Base-by-base conservation (phyloP, 129 eudicot species). In the Ambrosia artemisiifolia region DNA sequence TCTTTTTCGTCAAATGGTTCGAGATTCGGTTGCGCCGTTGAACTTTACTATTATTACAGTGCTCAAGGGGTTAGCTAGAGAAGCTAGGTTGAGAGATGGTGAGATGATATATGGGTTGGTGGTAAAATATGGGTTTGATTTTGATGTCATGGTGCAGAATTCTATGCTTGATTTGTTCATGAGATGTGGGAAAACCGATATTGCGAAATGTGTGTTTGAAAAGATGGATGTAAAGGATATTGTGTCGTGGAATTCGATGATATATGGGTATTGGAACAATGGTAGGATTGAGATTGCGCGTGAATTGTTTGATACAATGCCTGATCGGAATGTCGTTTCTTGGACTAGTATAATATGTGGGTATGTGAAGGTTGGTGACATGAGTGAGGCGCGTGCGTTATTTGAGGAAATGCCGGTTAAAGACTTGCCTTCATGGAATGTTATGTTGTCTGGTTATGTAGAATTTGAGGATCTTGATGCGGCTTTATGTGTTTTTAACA, bases 231-330 rank as follows among this genome's bases (percentile, higher is more conserved):
- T 75, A 30, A 82, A 57, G 65, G 90, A 85, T 72, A 57, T 69
- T 3, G 86, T 85, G 71, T 75, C 90, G 6, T 85, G 89, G 89
- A 85, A 85, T 72, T 71, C 82, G 1, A 79, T 82, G 89, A 72
- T 85, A 67, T 79, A 62, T 35, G 86, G 89, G 49, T 82, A 70
- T 63, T 81, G 85, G 30, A 82, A 64, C 73, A 75, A 78, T 24
- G 80, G 80, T 38, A 75, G 57, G 57, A 44, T 70, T 7, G 83
- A 84, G 13, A 38, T 63, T 38, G 85, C 88, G 0, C 88, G 83
- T 46, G 73, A 84, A 42, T 43, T 84, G 18, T 84, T 84, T 28
- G 30, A 51, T 75, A 14, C 3, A 5, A 85, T 85, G 89, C 63
- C 77, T 6, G 84, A 85, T 14, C 79, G 70, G 33, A 85, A 85